Percentiles rank a stretch among this genome's conserved stretches.
These are phyloP conservation scores for Lichenothelia convexa DNA, from an alignment of 495 filamentous ascomycete species.

Conservation along the genomic window DNA sequence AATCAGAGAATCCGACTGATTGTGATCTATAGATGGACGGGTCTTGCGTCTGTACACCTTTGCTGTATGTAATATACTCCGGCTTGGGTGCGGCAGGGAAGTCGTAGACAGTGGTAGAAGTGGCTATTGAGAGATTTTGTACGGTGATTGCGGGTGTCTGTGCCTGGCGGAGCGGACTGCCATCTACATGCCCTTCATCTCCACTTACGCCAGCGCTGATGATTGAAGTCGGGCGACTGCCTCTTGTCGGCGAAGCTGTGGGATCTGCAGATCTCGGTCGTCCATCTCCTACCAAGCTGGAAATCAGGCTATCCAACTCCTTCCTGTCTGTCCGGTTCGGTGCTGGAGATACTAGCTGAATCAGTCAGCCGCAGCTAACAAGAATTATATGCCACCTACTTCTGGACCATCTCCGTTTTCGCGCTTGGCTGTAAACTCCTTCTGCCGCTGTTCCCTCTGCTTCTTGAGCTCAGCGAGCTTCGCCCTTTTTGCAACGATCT, in stretches of 20 bases:
- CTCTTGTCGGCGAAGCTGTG: conserved; percentile 33
- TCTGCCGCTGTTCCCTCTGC: conserved; percentile 64
- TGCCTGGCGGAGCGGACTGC: conserved; percentile 10
- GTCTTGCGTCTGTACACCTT: conserved; percentile 69
- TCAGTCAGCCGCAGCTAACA: too few relatives aligned
- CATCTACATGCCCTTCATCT: conserved; percentile 25
- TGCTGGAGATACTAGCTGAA: conserved; percentile 46
- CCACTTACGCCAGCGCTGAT: conserved; percentile 56
- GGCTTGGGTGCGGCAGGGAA: conserved; percentile 32
- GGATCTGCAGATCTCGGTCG: conserved; percentile 56
- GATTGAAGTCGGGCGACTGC: conserved; percentile 70
- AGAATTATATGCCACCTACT: too few relatives aligned
- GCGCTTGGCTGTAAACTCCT: conserved; percentile 47
- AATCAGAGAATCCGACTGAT: conserved; percentile 35
- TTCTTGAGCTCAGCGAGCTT: conserved; percentile 91
- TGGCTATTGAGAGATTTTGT: conserved; percentile 50
- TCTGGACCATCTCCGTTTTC: too few relatives aligned
- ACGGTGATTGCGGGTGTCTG: conserved; percentile 30
- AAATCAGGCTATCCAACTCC: conserved; percentile 71
- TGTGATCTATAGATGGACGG: conserved; percentile 15
- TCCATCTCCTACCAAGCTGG: conserved; percentile 57
- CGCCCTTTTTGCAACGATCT: conserved; percentile 84
- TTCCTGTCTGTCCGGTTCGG: conserved; percentile 50
- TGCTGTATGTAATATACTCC: conserved; percentile 85
- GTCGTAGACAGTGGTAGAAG: conserved; percentile 57